phyloP scores from a whole-genome alignment of 805 yeast species.

The Metschnikowia aberdeeniae region DNA sequence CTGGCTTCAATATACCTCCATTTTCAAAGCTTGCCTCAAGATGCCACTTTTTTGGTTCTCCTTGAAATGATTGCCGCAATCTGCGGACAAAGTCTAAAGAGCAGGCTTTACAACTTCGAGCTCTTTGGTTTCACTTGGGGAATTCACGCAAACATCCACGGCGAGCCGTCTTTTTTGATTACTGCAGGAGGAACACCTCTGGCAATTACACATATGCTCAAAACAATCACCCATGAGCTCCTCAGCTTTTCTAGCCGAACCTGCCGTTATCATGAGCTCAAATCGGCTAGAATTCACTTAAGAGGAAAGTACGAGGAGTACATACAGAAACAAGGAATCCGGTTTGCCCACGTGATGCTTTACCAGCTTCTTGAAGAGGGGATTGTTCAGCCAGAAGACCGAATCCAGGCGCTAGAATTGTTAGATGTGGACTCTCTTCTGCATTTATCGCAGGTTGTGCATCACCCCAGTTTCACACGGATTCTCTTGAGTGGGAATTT shows the following conservation, averaged over 20 bases:
- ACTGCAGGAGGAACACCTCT: conserved; percentile 50
- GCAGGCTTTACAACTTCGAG: conserved; percentile 49
- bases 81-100: conserved; percentile 37
- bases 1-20: conserved; percentile 41
- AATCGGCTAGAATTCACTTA: conserved; percentile 43
- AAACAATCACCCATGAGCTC: conserved; percentile 30
- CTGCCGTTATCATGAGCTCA: conserved; percentile 32
- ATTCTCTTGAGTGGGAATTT: conserved; percentile 52
- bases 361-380: conserved; percentile 52
- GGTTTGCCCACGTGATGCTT: conserved; percentile 47
- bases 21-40: conserved; percentile 28
- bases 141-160: conserved; percentile 49
- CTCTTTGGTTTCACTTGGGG: conserved; percentile 56
- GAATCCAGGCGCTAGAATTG: conserved; percentile 54
- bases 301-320: conserved; percentile 46
- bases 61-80: conserved; percentile 52
- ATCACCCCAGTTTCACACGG: conserved; percentile 31
- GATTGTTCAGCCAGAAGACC: conserved; percentile 50
- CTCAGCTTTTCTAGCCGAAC: conserved; percentile 11
- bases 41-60: conserved; percentile 40
- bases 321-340: conserved; percentile 41
- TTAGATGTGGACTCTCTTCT: conserved; percentile 35
- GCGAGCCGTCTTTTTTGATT: conserved; percentile 51
- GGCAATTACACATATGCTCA: conserved; percentile 35
- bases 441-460: conserved; percentile 24